Evolutionary conservation across 1,284 basidiomycete genomes (phyloP), one percentile per base, ranked within the genome.

Genomic region (Sporisorium iseilematis-ciliati): DNA sequence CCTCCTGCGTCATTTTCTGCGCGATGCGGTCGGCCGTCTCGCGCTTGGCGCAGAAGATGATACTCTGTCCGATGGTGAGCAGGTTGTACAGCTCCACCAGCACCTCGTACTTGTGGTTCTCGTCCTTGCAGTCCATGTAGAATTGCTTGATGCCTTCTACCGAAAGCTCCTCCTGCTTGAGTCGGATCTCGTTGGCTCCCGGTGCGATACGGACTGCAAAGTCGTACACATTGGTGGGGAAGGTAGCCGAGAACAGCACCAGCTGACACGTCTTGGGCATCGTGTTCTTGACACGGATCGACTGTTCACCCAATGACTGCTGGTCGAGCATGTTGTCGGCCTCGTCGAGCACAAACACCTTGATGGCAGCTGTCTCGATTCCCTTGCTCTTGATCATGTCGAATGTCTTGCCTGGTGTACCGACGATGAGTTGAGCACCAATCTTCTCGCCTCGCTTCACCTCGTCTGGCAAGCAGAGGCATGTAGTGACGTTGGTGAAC

Each of bases 251-350:
- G 88, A 99, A 99, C 60, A 99, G 91, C 65, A 99, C 91, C 70
- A 95, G 94, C 85, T 99, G 97, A 29, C 90, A 88, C 7, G 87
- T 87, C 69, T 80, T 79, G 46, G 92, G 91, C 60, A 94, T 89
- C 84, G 90, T 88, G 84, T 82, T 97, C 87, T 97, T 98, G 65
- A 98, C 94, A 55, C 92, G 90, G 67, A 96, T 87, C 1, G 94
- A 96, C 87, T 99, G 96, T 80, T 99, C 97, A n/a, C 94, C 94
- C 57, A 99, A 87, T 23, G 95, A 94, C 85, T 96, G 94, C 83
- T 94, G 91, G 84, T 96, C 95, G 75, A 99, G 88, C 95, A 99
- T 97, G 60, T 97, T 97, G 87, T 99, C 97, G 33, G 97, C 97
- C 87, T 99, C 97, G 84, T 99, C 97, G 21, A 99, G 88, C 11